Base-by-base conservation (phyloP, 116 monocot species). In the Trichopus zeylanicus region DNA sequence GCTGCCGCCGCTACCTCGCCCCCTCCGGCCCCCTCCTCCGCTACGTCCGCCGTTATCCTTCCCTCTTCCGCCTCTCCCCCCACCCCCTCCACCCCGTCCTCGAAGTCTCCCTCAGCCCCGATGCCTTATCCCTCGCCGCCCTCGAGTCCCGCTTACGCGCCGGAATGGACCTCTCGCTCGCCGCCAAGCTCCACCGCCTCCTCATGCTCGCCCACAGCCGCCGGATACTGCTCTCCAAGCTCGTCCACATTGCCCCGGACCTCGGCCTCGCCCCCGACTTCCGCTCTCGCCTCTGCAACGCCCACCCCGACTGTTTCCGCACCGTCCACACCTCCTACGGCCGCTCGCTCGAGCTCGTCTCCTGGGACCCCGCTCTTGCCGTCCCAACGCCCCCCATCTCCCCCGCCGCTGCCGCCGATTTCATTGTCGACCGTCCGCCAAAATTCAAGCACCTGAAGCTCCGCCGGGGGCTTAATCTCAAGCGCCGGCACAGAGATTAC, bases 231-330 rank as follows among this genome's bases (percentile, higher is more conserved):
- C 69, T 95, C 22, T 78, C 86, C 57, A 86, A 87, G 67, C 70
- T 95, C 31, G 86, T 64, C 29, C 94, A 90, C 73, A 58, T 95
- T 38, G 90, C 64, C 35, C 83, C 86, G 51, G 94, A 95, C 61
- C 75, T 95, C 46, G 94, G 94, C 37, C 64, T 95, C 56, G 73
- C 90, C 39, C 55, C 68, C 27, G 51, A 89, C 53, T 89, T 95
- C 74, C 73, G 86, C 37, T 78, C 80, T 31, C 67, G 75, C 46
- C 61, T 95, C 51, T 90, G 86, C 67, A 67, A 63, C 46, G 46
- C 55, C 42, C 78, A 81, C 57, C 90, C 86, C 9, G 72, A 74
- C 38, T 70, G 61, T 29, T 95, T 90, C 72, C 70, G 73, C 70
- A 67, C 65, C 8, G 78, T 81, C 37, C 57, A 83, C 53, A 89